Evolutionary conservation across 2,329 filamentous ascomycete species (phyloP), one percentile per base, ranked within the genome.

Genomic region (Biscogniauxia marginata): DNA sequence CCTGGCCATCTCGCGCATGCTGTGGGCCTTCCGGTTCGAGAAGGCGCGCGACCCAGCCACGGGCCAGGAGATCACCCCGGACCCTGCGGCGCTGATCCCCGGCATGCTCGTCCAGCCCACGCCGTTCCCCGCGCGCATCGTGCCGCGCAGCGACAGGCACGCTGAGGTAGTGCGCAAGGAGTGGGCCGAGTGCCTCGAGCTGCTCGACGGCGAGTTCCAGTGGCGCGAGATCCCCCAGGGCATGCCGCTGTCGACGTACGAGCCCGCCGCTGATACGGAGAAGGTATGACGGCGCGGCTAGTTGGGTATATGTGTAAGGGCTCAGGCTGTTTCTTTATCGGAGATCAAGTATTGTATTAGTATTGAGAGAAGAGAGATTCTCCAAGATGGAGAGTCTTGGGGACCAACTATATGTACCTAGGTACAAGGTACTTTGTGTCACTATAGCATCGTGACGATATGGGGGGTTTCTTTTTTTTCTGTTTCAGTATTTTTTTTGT

Each of bases 1-100:
- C 50, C 67, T 73, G 22, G 66, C 73, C 48, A 71, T 77, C 25
- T 72, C 79, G 3, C 72, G 78, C 3, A 71, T 83, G 20, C 64
- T 81, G 24, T 82, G 44, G 23, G 53, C n/a, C 2, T 22, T 7
- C 22, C 4, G 20, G n/a, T 45, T 23, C 30, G 56, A 49, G 39
- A 58, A 59, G 55, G 57, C 56, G 6, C 46, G 53, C 11, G 61
- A 55, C 43, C 9, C 13, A 3, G 46, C 46, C 44, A 13, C 30
- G 7, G 60, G 60, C 25, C 55, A 54, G 23, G 30, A 56, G 13
- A 21, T 63, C 49, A 22, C 22, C 1, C 52, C 50, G 16, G 48
- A 59, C 23, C 50, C 56, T 1, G 22, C 39, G 11, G 53, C 52
- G 3, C 46, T 69, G n/a, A 61, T 63, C 52, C 58, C 54, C 11